A percentile compares a stretch with the other conserved stretches of the same genome.
Conservation (phyloP, 177 flowering plant species). For the Vitis hybrid region DNA sequence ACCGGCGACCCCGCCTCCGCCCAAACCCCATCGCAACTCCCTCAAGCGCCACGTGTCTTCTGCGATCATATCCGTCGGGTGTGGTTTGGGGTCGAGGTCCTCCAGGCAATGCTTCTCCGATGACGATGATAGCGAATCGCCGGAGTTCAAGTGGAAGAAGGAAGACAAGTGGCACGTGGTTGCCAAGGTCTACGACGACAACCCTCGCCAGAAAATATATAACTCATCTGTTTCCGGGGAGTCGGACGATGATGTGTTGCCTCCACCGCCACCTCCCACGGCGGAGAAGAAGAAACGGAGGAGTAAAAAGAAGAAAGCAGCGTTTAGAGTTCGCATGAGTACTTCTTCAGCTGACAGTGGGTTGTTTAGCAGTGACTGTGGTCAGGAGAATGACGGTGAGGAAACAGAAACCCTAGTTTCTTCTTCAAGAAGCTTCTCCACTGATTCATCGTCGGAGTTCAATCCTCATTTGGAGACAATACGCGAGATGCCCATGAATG, state of each 20-base stretch:
- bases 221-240: constrained; percentile 29
- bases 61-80: constrained; percentile 33
- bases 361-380: constrained; percentile 51
- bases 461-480: constrained; percentile 29
- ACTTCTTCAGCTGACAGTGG: constrained; percentile 62
- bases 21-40: constrained; percentile 19
- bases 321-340: constrained; percentile 37
- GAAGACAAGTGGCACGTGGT: constrained; percentile 63
- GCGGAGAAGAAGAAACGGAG: constrained; percentile 23
- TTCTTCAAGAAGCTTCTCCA: constrained; percentile 53
- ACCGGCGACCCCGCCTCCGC: constrained; percentile 9
- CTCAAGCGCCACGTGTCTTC: constrained; percentile 40
- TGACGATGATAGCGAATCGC: constrained; percentile 5
- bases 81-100: constrained; percentile 31
- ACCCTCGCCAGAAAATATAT: constrained; percentile 43
- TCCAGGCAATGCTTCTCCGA: constrained; percentile 5
- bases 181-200: constrained; percentile 25
- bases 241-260: constrained; percentile 19
- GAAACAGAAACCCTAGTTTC: constrained; percentile 53
- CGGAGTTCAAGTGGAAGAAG: constrained; percentile 44
- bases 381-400: constrained; percentile 23
- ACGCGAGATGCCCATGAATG: constrained; percentile 21
- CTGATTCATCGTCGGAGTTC: constrained; percentile 32
- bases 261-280: constrained; percentile 20
- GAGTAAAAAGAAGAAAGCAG: constrained; percentile 21